Base-by-base conservation (phyloP, 306 rosid genomes). In the Cyamopsis tetragonoloba region DNA sequence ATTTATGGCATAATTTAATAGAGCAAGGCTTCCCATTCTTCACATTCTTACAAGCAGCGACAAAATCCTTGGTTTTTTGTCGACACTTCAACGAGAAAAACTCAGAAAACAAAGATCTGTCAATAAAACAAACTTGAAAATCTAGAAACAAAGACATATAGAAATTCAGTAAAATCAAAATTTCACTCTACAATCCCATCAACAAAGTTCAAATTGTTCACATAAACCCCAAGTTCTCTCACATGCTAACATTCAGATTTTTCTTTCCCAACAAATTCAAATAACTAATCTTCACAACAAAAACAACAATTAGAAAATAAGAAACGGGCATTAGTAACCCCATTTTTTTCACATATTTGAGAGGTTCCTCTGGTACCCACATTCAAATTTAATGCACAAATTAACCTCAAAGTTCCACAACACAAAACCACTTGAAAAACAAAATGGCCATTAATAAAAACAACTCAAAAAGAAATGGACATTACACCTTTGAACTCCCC, bases 21-120 rank as follows among this genome's bases (percentile, higher is more conserved):
- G 70, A 2, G 62, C 99, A 90, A n/a, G 11, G 60, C 77, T 82
- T 85, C 3, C 72, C 67, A 3, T 50, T 66, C 15, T 65, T 84
- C 53, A 4, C 0, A 54, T 72, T n/a, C 76, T 64, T 87, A 26
- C 96, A 92, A 0, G 81, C 27, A 3, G 87, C 96, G 8, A 70
- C 22, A 38, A 86, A 81, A 65, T 80, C 85, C 71, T 37, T 78
- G 5, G 93, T 88, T 68, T 83, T 93, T 11, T 89, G 96, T 4
- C 97, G 96, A 67, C 91, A 88, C 93, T 91, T 68, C 39, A 46
- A 27, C 14, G 14, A 37, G 0, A 1, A 69, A 75, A n/a, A 38
- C 24, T 64, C 79, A 70, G 10, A 11, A 55, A 26, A 7, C 38
- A 38, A 28, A 20, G 48, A 49, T 5, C 9, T 49, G 19, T 27